Base-by-base conservation (phyloP, 1,284 basidiomycete species). In the Erythrobasidium hasegawianum region DNA sequence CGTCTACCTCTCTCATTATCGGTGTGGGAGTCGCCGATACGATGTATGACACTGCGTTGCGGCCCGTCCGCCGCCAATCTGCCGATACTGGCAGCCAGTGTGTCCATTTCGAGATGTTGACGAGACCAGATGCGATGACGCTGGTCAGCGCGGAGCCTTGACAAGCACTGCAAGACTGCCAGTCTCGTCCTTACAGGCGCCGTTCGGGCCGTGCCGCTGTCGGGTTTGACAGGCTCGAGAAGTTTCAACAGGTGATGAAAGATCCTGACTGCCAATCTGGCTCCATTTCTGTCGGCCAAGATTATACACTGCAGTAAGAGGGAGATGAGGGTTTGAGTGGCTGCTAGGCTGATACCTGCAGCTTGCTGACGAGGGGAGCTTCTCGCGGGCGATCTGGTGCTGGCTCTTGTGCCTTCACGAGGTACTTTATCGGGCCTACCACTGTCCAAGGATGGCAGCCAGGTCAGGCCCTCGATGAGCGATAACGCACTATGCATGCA, bases 71-170 rank as follows among this genome's bases (percentile, higher is more conserved):
- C 62, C 4, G 27, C 8, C 1, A 16, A 41, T 22, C 79, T 73
- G 57, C 74, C 74, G 5, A 82, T 73, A 0, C 76, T 75, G 33
- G 74, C 72, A 1, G 81, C 80, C 10, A 72, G 75, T 73, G 74
- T 73, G 38, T 81, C 79, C 38, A 83, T 77, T 60, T 79, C 78
- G 29, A 79, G 67, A 52, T 82, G 78, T 26, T 75, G 74, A 18
- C 79, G 74, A 68, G 89, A 87, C 76, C 88, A 96, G 43, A 98
- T 77, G 14, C 87, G 83, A 76, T 99, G 96, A 73, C 93, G 88
- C 2, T 90, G 85, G 75, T 97, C 94, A 0, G 90, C 92, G 56
- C 96, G 83, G 22, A 98, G 80, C 11, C 92, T 86, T 79, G 94
- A 85, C 67, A 96, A 76, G 81, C 94, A 96, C 74, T 95, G 90